A percentile compares a stretch with the other conserved stretches of the same genome.
Evolutionary conservation across 176 grass and related monocot genomes (phyloP).

Genomic region (Eleusine indica): DNA sequence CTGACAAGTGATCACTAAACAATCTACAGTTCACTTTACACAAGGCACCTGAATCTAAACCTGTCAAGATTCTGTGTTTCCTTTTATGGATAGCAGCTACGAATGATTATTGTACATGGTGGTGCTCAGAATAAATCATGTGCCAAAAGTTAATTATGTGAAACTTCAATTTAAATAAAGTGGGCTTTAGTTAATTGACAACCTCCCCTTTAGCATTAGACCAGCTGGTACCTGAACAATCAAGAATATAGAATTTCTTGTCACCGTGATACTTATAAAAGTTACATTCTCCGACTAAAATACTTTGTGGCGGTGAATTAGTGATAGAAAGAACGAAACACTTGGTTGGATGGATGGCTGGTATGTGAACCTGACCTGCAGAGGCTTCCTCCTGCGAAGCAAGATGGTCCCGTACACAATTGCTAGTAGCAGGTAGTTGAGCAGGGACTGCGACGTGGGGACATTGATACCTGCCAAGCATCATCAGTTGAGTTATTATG

Average conservation of each 20-base stretch:
- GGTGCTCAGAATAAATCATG: neutral
- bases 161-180: neutral
- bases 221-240: neutral
- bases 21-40: neutral
- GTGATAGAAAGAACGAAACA: neutral
- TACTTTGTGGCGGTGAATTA: too few relatives aligned
- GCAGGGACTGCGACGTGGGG: slow-evolving; percentile 70
- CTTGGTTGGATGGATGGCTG: neutral
- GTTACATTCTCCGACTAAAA: neutral
- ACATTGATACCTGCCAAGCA: slow-evolving; percentile 55
- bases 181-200: neutral
- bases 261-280: neutral
- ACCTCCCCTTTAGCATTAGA: neutral
- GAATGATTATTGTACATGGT: neutral
- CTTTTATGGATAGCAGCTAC: neutral
- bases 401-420: slow-evolving; percentile 56
- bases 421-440: slow-evolving; percentile 63
- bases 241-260: neutral
- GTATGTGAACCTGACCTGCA: slow-evolving; percentile 48
- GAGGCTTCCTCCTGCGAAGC: slow-evolving; percentile 44
- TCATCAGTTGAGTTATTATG: neutral
- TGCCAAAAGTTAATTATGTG: neutral
- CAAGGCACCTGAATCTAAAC: neutral
- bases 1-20: neutral
- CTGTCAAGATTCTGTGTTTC: neutral